These are phyloP conservation scores for Podaxis pistillaris DNA, from an alignment of 768 basidiomycete genomes.

Conservation along the genomic window DNA sequence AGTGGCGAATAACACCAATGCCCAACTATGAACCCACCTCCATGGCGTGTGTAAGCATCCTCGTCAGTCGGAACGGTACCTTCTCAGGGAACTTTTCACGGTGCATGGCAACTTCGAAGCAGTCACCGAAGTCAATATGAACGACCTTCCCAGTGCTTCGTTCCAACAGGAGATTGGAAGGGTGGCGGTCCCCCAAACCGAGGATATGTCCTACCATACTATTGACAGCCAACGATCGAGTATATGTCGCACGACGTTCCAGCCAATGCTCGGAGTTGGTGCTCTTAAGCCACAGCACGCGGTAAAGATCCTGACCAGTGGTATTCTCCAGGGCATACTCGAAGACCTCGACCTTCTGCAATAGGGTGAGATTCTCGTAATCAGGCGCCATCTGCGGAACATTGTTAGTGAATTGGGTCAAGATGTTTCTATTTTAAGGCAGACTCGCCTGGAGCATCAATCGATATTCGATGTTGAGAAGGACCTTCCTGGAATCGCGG, in stretches of 20 bases:
- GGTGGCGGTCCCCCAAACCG: conserved; percentile 96
- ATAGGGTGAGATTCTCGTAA: conserved; percentile 88
- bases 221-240: conserved; percentile 91
- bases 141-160: conserved; percentile 92
- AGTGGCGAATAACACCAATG: conserved; percentile 12
- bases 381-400: conserved; percentile 93
- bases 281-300: conserved; percentile 96
- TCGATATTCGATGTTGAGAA: conserved; percentile 98
- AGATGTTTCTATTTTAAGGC: neutral
- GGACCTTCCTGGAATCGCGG: conserved; percentile 92
- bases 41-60: conserved; percentile 99
- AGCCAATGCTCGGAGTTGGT: conserved; percentile 96
- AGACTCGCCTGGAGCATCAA: conserved; percentile 89
- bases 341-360: conserved; percentile 99
- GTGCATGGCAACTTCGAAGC: conserved; percentile 97
- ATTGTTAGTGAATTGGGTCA: conserved; percentile 8
- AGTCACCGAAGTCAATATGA: conserved; percentile 97
- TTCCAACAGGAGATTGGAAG: conserved; percentile 91
- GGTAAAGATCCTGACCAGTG: conserved; percentile 95
- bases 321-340: conserved; percentile 98
- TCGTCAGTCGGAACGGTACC: conserved; percentile 95
- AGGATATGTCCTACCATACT: conserved; percentile 99
- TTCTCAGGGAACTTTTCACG: conserved; percentile 99
- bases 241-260: conserved; percentile 93
- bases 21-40: conserved; percentile 55